Evolutionary conservation across 2,329 filamentous ascomycete genomes (phyloP), one percentile per base, ranked within the genome.

Genomic region (Cercospora zeina): DNA sequence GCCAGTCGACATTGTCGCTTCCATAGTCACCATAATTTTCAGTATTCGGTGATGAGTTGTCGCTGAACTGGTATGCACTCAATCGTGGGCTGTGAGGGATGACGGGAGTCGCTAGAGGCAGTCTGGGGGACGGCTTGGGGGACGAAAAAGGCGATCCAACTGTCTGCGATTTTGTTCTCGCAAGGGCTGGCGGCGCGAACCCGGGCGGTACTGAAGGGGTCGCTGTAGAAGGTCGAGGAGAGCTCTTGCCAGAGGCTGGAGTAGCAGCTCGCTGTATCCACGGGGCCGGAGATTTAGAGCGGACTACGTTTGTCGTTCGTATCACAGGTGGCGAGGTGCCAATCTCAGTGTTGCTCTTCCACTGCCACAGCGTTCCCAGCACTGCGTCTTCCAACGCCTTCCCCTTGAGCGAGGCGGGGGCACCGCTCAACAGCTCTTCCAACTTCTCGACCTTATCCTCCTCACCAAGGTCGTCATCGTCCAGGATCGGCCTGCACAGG

Each of bases 401-500:
- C 62, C 92, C 93, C 16, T 84, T 85, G 68, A 97, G 81, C 53
- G 67, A 70, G 31, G 82, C 84, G 7, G 91, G 92, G 78, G 93
- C 87, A 69, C 87, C 88, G 77, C 87, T 88, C 71, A 97, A 82
- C 58, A 97, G 82, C 68, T 92, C 89, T 79, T 97, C 93, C 58
- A 97, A 82, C 54, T 90, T 93, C 82, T 95, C 96, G 73, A 97
- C 93, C 78, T 99, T 95, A 67, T 97, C 95, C 71, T 96, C 91
- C 65, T 63, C 62, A 16, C 45, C 58, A n/a, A 96, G 82, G 59
- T 83, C 82, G 62, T 86, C 80, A 78, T 97, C 89, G 79, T 95
- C 88, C 67, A 99, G 85, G 73, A 97, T 85, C 57, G 91, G 90
- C 75, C 96, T 86, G 77, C 92, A 96, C 72, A 95, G 85, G 71